Evolutionary conservation across 352 stramenopile genomes (phyloP).

Genomic region (Globisporangium nunn): DNA sequence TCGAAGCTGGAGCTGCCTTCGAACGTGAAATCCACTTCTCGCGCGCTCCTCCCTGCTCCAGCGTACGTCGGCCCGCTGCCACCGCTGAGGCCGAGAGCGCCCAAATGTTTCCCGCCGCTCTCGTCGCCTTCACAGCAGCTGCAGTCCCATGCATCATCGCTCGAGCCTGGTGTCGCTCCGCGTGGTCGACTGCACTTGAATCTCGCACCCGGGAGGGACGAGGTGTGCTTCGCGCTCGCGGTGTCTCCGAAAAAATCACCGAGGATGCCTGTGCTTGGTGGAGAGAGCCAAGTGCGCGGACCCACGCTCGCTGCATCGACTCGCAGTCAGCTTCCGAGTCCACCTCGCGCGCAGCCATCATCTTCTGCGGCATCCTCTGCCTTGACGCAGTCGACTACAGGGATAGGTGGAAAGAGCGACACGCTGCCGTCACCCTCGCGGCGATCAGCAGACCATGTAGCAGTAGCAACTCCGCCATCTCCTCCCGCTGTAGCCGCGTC

Average conservation of each 20-base stretch:
- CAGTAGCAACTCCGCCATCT: neutral
- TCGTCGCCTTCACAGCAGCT: constrained; percentile 2
- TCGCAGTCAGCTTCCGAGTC: neutral
- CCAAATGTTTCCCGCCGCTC: constrained; percentile 14
- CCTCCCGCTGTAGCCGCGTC: neutral
- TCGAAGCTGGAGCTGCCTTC: neutral
- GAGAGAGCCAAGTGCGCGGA: constrained; percentile 7
- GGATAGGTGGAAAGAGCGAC: neutral
- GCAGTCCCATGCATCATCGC: neutral
- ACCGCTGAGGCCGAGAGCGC: constrained; percentile 2
- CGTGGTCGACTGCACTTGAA: neutral
- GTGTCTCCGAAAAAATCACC: constrained; percentile 4
- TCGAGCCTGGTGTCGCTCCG: constrained; percentile 4
- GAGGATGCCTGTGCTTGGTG: neutral
- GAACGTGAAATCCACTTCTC: neutral
- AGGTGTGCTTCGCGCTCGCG: constrained; percentile 8
- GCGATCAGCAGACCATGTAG: neutral
- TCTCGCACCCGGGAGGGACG: constrained; percentile 2
- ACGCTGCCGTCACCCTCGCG: constrained; percentile 1
- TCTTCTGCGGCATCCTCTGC: neutral
- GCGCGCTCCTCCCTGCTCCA: neutral
- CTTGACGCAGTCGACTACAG: neutral
- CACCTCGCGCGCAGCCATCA: neutral
- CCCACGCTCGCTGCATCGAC: constrained; percentile 1
- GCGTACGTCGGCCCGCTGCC: neutral